A percentile compares a stretch with the other conserved stretches of the same genome.
These are phyloP conservation scores for Ambrosia artemisiifolia DNA, from an alignment of 129 eudicot genomes.

Conservation along the genomic window DNA sequence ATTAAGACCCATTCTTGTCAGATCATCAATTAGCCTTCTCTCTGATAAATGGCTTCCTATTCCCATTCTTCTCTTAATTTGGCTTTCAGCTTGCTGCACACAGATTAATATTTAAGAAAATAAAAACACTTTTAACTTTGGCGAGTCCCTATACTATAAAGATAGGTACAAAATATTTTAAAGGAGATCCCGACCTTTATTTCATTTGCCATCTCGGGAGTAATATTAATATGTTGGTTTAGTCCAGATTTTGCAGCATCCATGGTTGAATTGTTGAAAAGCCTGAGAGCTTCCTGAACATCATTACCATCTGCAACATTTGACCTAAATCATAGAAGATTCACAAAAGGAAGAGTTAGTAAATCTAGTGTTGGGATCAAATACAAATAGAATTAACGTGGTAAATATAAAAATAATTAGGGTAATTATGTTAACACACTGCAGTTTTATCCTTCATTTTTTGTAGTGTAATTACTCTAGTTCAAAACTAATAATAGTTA, in stretches of 20 bases:
- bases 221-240: slow-evolving; percentile 76
- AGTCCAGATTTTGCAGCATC: slow-evolving; percentile 97
- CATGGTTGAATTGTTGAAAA: slow-evolving; percentile 82
- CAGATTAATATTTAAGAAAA: not conserved
- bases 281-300: slow-evolving; percentile 76
- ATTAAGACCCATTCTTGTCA: slow-evolving; percentile 79
- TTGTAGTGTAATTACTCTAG: too few relatives aligned
- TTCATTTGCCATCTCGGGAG: slow-evolving; percentile 91
- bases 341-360: not conserved
- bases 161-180: not conserved
- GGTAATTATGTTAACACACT: too few relatives aligned
- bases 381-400: too few relatives aligned
- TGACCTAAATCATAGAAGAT: slow-evolving; percentile 38
- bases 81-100: slow-evolving; percentile 89
- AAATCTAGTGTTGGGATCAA: not conserved
- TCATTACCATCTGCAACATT: slow-evolving; percentile 73
- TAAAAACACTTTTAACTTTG: not conserved
- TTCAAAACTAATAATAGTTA: too few relatives aligned
- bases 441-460: too few relatives aligned
- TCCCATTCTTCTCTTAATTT: slow-evolving; percentile 96
- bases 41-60: slow-evolving; percentile 95
- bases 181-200: slow-evolving; percentile 57
- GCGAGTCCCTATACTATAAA: not conserved
- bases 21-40: slow-evolving; percentile 92
- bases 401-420: too few relatives aligned